Evolutionary conservation across 1,139 yeast species (phyloP), one percentile per base, ranked within the genome.

Genomic region (Taphrina flavorubra): DNA sequence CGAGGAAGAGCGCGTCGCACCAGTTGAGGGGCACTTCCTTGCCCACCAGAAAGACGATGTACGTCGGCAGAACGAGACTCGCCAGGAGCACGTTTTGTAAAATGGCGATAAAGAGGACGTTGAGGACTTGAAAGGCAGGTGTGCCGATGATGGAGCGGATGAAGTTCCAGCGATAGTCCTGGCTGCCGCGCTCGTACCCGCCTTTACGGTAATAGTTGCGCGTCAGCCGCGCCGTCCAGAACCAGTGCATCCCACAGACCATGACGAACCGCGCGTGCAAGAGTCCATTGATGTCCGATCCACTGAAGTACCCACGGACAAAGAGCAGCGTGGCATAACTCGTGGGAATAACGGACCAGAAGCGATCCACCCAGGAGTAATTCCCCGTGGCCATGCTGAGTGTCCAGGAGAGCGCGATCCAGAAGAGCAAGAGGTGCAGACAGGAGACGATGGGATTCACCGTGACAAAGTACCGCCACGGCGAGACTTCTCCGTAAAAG

Each of bases 151-250:
- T 42, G 1, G 60, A 16, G 8, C 73, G 71, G 31, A 72, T 55
- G 14, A 56, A 39, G 49, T 49, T 25, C 73, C 74, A 72, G 18
- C 74, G 71, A 59, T 72, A 72, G 68, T 72, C 74, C 51, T 72
- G 72, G 11, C 56, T 57, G 4, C 72, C 73, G 10, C 18, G 34
- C 16, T 68, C 57, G 62, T 72, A 72, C 10, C 74, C 74, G 4
- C 74, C 74, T 63, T 72, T 72, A 18, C 74, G 71, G 14, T 68
- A 70, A 51, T 71, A 72, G 49, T 72, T 72, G 56, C 58, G 70
- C 20, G 72, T 70, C 36, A 72, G 67, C 7, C 74, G 71, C 20
- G 55, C 53, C 25, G 71, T 53, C 74, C 74, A 72, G 44, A 68
- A 18, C 47, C 56, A 11, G 18, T 55, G 65, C 49, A 72, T 31